Conservation (phyloP, 257 asterid species). For the Thymus quinquecostatus region DNA sequence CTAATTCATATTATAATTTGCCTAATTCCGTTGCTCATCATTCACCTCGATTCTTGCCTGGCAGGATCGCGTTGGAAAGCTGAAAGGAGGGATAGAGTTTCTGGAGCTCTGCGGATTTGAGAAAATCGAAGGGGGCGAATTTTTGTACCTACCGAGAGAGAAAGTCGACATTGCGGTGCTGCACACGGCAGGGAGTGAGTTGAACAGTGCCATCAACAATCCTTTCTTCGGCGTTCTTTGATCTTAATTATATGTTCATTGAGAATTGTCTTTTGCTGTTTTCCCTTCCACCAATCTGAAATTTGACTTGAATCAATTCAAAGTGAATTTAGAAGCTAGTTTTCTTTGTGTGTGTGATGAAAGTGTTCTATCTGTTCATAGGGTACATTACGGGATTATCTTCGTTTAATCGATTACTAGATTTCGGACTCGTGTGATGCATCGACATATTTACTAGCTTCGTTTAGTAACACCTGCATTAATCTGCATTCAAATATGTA, state of each 20-base stretch:
- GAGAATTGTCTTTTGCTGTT: slow-evolving; percentile 1
- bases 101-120: slow-evolving; percentile 94
- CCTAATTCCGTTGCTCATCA: slow-evolving; percentile 6
- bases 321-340: no score
- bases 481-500: no score
- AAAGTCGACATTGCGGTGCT: slow-evolving; percentile 85
- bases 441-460: no score
- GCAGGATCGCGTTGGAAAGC: slow-evolving; percentile 95
- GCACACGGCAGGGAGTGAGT: slow-evolving; percentile 87
- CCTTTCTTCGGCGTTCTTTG: slow-evolving; percentile 94
- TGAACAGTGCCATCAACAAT: slow-evolving; percentile 83
- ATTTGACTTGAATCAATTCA: no score
- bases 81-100: slow-evolving; percentile 87
- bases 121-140: slow-evolving; percentile 88
- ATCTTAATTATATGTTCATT: slow-evolving; percentile 10
- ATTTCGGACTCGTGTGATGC: no score
- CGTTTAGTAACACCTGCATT: no score
- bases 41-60: slow-evolving; percentile 9
- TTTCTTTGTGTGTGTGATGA: no score
- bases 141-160: slow-evolving; percentile 73
- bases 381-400: no score
- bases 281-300: slow-evolving; percentile 4
- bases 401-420: no score
- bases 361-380: no score
- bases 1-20: no score